Conservation (phyloP, 1,139 yeast genomes). For the Magnusiomyces starmeri region DNA sequence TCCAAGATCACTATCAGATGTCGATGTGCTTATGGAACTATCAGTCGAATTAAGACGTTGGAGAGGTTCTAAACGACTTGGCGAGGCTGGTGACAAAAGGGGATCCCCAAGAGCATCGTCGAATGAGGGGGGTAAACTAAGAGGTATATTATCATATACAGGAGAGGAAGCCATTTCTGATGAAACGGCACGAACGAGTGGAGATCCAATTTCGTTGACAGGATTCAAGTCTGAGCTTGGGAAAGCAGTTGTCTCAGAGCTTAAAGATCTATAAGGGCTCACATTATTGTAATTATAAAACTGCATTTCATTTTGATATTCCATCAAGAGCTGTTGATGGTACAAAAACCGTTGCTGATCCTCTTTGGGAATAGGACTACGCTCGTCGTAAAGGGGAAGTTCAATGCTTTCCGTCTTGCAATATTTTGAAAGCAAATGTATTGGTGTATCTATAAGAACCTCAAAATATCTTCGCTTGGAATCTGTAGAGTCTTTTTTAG, state of each 20-base stretch:
- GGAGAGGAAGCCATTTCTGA: constrained; percentile 8
- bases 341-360: constrained; percentile 36
- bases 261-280: too few species aligned
- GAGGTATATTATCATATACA: neutral
- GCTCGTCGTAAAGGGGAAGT: constrained; percentile 52
- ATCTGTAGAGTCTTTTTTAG: constrained; percentile 53
- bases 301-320: neutral
- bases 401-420: constrained; percentile 64
- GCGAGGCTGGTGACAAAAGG: neutral
- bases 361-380: neutral
- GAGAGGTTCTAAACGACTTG: neutral
- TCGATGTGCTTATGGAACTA: neutral
- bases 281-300: neutral
- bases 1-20: neutral
- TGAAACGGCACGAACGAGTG: constrained; percentile 11
- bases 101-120: constrained; percentile 1
- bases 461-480: constrained; percentile 71
- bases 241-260: neutral
- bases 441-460: constrained; percentile 83
- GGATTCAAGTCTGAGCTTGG: neutral
- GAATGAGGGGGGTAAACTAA: neutral
- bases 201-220: constrained; percentile 3
- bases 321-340: neutral
- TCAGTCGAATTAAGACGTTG: neutral
- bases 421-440: constrained; percentile 60